Conservation (phyloP, 1,284 basidiomycete species). For the Papiliotrema laurentii region DNA sequence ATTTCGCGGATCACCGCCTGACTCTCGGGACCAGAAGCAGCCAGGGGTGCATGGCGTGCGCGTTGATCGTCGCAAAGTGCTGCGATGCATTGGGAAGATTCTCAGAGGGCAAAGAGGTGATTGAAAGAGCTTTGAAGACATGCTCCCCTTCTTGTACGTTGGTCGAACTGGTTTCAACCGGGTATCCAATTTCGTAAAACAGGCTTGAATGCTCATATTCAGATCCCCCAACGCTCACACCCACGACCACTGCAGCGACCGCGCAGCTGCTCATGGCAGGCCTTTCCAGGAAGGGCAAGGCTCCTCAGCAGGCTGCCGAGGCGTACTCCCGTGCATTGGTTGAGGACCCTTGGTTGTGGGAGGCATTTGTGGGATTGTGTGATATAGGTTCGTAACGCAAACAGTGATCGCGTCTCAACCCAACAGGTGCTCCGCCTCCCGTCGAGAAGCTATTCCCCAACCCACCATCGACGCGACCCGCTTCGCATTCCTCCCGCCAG, state of each 20-base stretch:
- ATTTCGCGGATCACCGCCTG: background rate
- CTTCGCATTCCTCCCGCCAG: conserved; percentile 51
- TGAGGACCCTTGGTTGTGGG: conserved; percentile 81
- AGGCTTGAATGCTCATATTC: background rate
- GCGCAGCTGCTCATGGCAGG: conserved; percentile 32
- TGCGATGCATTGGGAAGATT: conserved; percentile 63
- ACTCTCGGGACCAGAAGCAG: conserved; percentile 39
- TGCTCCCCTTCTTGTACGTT: conserved; percentile 30
- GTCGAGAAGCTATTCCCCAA: conserved; percentile 28
- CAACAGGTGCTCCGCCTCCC: conserved; percentile 25
- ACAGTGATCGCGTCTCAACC: background rate
- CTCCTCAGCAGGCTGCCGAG: conserved; percentile 64
- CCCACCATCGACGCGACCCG: conserved; percentile 20
- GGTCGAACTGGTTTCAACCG: too few species aligned
- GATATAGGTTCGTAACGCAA: conserved; percentile 59
- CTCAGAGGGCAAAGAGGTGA: conserved; percentile 39
- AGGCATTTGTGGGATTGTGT: conserved; percentile 87
- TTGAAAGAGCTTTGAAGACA: conserved; percentile 34
- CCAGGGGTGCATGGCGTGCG: conserved; percentile 62
- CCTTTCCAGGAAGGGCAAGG: conserved; percentile 43
- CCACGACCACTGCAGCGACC: conserved; percentile 26
- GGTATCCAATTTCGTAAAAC: too few species aligned
- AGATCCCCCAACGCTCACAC: conserved; percentile 25
- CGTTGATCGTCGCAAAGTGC: conserved; percentile 72
- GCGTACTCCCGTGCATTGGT: conserved; percentile 69